Conservation (phyloP, 148 eudicot species). For the Amaranthus palmeri region DNA sequence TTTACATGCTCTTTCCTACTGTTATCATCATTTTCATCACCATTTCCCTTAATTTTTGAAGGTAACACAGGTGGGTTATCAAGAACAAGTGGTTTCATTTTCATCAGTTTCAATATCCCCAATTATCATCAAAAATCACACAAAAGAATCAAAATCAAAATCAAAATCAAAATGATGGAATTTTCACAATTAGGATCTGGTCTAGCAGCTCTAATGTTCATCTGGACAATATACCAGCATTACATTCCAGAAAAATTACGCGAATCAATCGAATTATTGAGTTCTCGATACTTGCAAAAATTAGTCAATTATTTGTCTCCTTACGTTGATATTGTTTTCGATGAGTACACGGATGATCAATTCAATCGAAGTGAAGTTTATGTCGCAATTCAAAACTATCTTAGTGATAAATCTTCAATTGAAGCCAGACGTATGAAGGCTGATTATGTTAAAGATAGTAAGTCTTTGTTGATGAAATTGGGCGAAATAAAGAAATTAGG, state of each 20-base stretch:
- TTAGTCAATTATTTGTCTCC: conserved; percentile 24
- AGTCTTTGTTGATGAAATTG: conserved; percentile 34
- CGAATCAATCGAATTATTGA: conserved; percentile 17
- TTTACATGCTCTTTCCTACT: too few relatives aligned
- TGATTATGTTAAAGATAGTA: conserved; percentile 22
- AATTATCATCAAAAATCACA: too few relatives aligned
- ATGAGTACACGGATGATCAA: conserved; percentile 26
- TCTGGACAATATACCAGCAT: conserved; percentile 35
- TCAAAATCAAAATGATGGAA: not conserved
- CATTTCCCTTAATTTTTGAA: too few relatives aligned
- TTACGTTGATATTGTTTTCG: conserved; percentile 32
- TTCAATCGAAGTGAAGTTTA: conserved; percentile 32
- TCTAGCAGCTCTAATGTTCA: conserved; percentile 29
- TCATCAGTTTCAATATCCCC: too few relatives aligned
- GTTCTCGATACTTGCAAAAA: conserved; percentile 12
- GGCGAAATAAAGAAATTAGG: conserved; percentile 35
- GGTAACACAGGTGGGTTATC: too few relatives aligned
- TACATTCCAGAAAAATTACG: conserved; percentile 30
- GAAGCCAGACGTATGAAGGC: conserved; percentile 41
- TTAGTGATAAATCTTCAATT: conserved; percentile 24
- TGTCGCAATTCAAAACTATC: conserved; percentile 34
- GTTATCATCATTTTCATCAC: too few relatives aligned
- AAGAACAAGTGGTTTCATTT: too few relatives aligned
- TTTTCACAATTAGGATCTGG: conserved; percentile 23
- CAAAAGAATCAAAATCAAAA: too few relatives aligned